These are phyloP conservation scores for Syzygium aqueum DNA, from an alignment of 345 rosid species.

Conservation along the genomic window DNA sequence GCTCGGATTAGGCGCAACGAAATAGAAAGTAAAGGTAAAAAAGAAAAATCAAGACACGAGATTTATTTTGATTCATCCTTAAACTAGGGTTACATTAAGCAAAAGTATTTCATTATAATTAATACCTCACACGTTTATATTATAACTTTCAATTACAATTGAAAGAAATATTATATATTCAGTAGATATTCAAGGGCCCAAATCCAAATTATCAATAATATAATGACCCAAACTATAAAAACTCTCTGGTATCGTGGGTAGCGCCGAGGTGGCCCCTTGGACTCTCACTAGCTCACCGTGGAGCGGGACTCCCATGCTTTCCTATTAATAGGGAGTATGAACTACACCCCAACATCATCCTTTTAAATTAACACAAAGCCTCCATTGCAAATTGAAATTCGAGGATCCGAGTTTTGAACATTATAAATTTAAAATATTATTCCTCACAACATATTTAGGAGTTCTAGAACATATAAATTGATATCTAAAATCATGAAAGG, in stretches of 20 bases:
- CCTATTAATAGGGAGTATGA: no score
- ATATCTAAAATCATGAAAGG: not conserved
- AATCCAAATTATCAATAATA: no score
- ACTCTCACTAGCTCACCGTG: not conserved
- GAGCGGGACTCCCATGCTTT: accelerated
- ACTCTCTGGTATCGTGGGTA: accelerated
- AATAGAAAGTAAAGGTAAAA: no score
- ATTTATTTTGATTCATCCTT: no score
- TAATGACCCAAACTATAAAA: not conserved
- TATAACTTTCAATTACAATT: no score
- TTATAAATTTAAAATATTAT: no score
- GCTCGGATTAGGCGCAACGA: not conserved
- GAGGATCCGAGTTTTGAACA: not conserved
- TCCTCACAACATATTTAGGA: not conserved
- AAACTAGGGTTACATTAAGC: no score
- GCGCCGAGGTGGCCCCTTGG: accelerated
- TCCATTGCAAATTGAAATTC: no score
- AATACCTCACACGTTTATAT: no score
- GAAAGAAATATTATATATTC: not conserved
- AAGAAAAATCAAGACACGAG: no score
- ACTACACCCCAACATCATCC: accelerated
- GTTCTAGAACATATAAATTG: not conserved
- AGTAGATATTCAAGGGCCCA: no score
- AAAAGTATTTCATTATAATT: not conserved
- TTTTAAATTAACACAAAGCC: no score